Percentiles rank a stretch among this genome's conserved stretches.
phyloP scores from a whole-genome alignment of 768 basidiomycete genomes.

The Hypholoma sublateritium region DNA sequence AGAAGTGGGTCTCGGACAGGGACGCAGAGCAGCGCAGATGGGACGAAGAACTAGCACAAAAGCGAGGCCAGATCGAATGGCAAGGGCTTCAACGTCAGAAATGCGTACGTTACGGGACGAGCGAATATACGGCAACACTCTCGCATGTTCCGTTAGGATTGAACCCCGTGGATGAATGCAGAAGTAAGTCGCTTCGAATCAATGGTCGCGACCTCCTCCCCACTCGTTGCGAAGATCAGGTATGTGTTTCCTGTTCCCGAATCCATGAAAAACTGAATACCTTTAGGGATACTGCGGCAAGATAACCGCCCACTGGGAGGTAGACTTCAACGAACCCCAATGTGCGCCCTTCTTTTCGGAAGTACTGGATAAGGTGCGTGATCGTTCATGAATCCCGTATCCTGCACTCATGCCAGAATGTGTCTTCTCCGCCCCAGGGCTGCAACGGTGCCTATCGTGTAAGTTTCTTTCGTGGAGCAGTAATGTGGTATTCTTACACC shows the following conservation, averaged over 20 bases:
- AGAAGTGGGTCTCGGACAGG: background rate
- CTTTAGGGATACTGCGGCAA: conserved; percentile 13
- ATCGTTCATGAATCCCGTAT: background rate
- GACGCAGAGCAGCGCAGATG: background rate
- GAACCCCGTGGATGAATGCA: conserved; percentile 15
- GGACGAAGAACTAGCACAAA: conserved; percentile 8
- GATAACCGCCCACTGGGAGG: conserved; percentile 18
- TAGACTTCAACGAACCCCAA: conserved; percentile 12
- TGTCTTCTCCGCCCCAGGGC: background rate
- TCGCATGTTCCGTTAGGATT: conserved; percentile 13
- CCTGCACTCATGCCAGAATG: background rate
- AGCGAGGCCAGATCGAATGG: conserved; percentile 13
- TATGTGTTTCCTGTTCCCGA: background rate
- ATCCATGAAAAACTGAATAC: background rate
- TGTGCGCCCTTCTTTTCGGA: conserved; percentile 14
- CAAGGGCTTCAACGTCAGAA: background rate
- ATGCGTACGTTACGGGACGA: conserved; percentile 17
- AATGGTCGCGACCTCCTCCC: conserved; percentile 14
- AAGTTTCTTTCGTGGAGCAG: background rate
- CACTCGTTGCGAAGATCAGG: conserved; percentile 11
- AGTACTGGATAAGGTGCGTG: conserved; percentile 13
- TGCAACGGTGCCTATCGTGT: background rate
- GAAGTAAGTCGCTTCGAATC: conserved; percentile 9
- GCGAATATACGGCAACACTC: conserved; percentile 18
- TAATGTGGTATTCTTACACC: background rate